Evolutionary conservation across 2,329 filamentous ascomycete genomes (phyloP), one percentile per base, ranked within the genome.

Genomic region (Lecanicillium sp.): DNA sequence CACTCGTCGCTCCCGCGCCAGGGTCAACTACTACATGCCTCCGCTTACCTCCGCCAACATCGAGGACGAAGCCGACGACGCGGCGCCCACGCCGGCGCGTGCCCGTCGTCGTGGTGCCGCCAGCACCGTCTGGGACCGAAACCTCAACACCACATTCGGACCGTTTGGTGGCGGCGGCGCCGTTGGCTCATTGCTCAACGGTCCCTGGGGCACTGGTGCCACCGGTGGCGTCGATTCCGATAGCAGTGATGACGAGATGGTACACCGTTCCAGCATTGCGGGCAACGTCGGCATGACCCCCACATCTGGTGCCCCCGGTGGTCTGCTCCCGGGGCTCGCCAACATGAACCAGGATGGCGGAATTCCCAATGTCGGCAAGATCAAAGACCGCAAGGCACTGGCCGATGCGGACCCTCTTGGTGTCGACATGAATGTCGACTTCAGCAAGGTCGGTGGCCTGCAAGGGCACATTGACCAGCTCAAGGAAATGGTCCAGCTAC

Each of bases 401-500:
- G 91, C 91, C 19, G 93, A 98, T 69, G 88, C 90, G 3, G 93
- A 97, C 62, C 93, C 93, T 37, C 77, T 98, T 3, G 93, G 93
- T 9, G 90, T 98, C 27, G 90, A 97, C 61, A 73, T 91, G 61
- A 91, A 82, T 59, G 89, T 98, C 52, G 90, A 90, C 61, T 96
- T 98, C 63, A 91, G 87, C 64, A 88, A 90, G 55, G 90, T 98
- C 48, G 93, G 93, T 60, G 93, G 93, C 33, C 71, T 98, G 37
- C 84, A 95, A 62, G 85, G 88, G 29, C 91, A 97, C 62, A 96
- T 98, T 62, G 90, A 96, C 62, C 89, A 96, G 65, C 75, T 98
- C 53, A 97, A 98, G 67, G 93, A 98, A 69, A 98, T 98, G 93
- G 91, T 98, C 15, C 87, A 91, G 55, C 77, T 98, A 52, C 93